Evolutionary conservation across 2,329 filamentous ascomycete genomes (phyloP), one percentile per base, ranked within the genome.

Genomic region (Sclerotinia sclerotiorum): DNA sequence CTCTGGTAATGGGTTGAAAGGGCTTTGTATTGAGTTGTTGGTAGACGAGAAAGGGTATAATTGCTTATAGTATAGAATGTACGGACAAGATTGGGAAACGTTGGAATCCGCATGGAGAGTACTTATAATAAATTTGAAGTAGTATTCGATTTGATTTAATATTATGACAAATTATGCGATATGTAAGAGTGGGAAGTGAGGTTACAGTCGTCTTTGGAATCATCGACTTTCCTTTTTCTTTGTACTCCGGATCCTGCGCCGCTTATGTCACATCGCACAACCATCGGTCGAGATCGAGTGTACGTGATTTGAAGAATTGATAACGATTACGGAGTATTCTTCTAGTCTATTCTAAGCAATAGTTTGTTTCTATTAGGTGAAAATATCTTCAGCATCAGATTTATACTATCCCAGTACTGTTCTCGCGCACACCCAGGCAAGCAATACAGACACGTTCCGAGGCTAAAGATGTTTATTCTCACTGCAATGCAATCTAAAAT

Each of bases 81-180:
- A 70, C 79, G 79, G 71, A 84, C 73, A 69, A 87, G 75, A 65
- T 79, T 82, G 67, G 83, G 79, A 67, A 77, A 78, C 63, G 79
- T 81, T 73, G 81, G 81, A 73, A 86, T 81, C 75, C 82, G 83
- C 84, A 87, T 87, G 76, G 68, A 73, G 78, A 54, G 49, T 72
- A 70, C 72, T 71, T 73, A 72, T 74, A 74, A 15, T 64, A 54
- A 39, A 48, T 42, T 62, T 44, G 56, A 65, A 29, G 15, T 35
- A 27, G 21, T 56, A 58, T 58, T 57, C 17, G 7, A 57, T 24
- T 35, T 39, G n/a, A 19, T 35, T 42, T 42, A 5, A 42, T 15
- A 42, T 54, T 71, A 72, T 72, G 71, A 32, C 42, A 39, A 52
- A 39, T 42, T 64, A 32, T 46, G 21, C 27, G 27, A 24, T 11